Evolutionary conservation across 2,329 filamentous ascomycete species (phyloP).

Genomic region (Beauveria caledonica): DNA sequence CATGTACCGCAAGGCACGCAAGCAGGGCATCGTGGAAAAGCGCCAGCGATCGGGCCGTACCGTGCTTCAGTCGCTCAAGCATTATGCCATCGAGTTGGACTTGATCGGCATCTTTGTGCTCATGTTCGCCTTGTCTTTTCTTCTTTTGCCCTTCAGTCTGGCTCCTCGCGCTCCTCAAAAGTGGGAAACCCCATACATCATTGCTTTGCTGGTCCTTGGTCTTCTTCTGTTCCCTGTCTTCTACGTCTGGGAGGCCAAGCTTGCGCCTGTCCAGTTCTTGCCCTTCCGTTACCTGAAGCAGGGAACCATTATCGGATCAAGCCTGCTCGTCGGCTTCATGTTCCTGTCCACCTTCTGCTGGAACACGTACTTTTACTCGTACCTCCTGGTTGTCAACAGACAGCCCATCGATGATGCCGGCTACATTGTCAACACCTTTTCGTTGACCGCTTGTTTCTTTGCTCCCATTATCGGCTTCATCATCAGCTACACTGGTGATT

Average conservation of each 20-base stretch:
- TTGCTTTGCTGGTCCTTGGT: constrained; percentile 42
- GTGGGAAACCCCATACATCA: constrained; percentile 37
- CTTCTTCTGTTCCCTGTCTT: constrained; percentile 40
- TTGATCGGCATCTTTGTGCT: constrained; percentile 43
- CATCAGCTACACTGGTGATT: constrained; percentile 37
- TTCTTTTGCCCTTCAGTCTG: constrained; percentile 44
- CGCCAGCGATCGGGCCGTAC: constrained; percentile 44
- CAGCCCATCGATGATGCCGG: constrained; percentile 28
- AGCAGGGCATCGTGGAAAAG: constrained; percentile 21
- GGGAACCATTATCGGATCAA: constrained; percentile 39
- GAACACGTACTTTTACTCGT: constrained; percentile 44
- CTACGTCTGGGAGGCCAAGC: constrained; percentile 46
- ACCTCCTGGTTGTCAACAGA: constrained; percentile 38
- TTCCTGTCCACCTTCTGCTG: constrained; percentile 33
- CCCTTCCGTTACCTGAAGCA: constrained; percentile 42
- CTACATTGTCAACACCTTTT: constrained; percentile 37
- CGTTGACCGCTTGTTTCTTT: constrained; percentile 37
- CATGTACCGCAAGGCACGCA: background rate
- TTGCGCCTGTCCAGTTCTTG: constrained; percentile 50
- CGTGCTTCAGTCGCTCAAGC: constrained; percentile 33
- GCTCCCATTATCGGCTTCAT: constrained; percentile 36
- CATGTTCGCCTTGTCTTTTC: constrained; percentile 41
- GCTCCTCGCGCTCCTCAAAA: constrained; percentile 24
- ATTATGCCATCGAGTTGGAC: constrained; percentile 54
- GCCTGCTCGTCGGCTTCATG: constrained; percentile 30